A percentile compares a stretch with the other conserved stretches of the same genome.
phyloP scores from a whole-genome alignment of 257 asterid genomes.

The Asclepias syriaca region DNA sequence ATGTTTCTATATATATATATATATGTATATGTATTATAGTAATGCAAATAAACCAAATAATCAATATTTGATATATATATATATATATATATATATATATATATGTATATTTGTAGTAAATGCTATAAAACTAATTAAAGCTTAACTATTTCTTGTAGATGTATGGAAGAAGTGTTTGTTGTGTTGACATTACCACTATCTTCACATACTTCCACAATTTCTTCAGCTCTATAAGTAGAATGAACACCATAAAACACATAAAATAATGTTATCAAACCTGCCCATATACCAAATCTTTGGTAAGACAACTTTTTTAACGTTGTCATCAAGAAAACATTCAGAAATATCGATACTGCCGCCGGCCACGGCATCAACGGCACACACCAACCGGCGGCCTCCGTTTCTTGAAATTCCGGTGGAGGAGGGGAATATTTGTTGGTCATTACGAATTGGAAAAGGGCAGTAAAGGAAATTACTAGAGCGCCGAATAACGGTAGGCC shows the following conservation, averaged over 20 bases:
- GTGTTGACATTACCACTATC: constrained; percentile 3
- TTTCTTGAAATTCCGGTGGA: not conserved
- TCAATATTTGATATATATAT: not conserved
- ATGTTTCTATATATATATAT: no score
- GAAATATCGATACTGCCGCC: constrained; percentile 33
- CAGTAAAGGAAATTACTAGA: constrained; percentile 9
- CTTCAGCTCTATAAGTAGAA: constrained; percentile 36
- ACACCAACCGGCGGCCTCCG: constrained; percentile 16
- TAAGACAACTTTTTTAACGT: constrained; percentile 28
- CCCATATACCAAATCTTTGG: constrained; percentile 36
- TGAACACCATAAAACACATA: constrained; percentile 40
- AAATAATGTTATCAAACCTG: constrained; percentile 24
- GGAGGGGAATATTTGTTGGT: constrained; percentile 1
- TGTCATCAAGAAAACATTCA: constrained; percentile 37
- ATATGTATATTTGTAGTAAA: no score
- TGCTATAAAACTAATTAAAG: constrained; percentile 4
- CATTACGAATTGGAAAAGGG: constrained; percentile 18
- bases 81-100: not conserved
- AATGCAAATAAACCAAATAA: not conserved
- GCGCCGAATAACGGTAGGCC: constrained; percentile 18
- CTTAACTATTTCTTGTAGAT: constrained; percentile 9
- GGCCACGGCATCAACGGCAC: constrained; percentile 50
- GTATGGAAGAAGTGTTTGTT: constrained; percentile 7
- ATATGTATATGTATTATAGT: no score
- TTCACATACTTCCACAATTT: constrained; percentile 12